Evolutionary conservation across 129 eudicot genomes (phyloP).

Genomic region (Lactuca sativa): DNA sequence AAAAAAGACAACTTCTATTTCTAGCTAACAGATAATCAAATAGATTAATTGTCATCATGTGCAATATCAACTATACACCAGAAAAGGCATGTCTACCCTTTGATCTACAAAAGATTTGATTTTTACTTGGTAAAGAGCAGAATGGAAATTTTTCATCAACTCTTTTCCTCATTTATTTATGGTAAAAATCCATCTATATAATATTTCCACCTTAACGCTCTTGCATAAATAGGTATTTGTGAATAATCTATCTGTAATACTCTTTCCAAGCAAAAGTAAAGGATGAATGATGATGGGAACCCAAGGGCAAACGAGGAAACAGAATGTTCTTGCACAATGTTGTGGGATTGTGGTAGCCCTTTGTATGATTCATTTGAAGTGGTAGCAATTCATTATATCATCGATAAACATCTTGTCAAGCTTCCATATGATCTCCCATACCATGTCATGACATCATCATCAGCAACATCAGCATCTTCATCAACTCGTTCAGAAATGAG

Average conservation of each 20-base stretch:
- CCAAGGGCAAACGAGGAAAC: conserved; percentile 26
- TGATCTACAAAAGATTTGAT: not conserved
- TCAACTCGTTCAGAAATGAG: conserved; percentile 4
- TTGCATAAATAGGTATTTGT: conserved; percentile 21
- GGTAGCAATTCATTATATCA: conserved; percentile 27
- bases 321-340: conserved; percentile 14
- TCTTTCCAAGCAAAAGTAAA: not conserved
- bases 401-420: conserved; percentile 24
- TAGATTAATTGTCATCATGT: not conserved
- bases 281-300: conserved; percentile 9
- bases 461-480: conserved; percentile 3
- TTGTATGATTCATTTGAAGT: conserved; percentile 36
- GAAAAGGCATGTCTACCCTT: not conserved
- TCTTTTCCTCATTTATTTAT: not conserved
- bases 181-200: conserved; percentile 6
- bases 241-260: not conserved
- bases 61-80: not conserved
- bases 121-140: not conserved
- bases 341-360: conserved; percentile 35
- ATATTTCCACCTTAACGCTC: not conserved
- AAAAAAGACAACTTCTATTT: not conserved
- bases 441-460: conserved; percentile 3
- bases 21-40: not conserved
- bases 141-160: conserved; percentile 1
- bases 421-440: conserved; percentile 30